A percentile compares a stretch with the other conserved stretches of the same genome.
Conservation (phyloP, 2,329 filamentous ascomycete species). For the Lachnellula occidentalis region DNA sequence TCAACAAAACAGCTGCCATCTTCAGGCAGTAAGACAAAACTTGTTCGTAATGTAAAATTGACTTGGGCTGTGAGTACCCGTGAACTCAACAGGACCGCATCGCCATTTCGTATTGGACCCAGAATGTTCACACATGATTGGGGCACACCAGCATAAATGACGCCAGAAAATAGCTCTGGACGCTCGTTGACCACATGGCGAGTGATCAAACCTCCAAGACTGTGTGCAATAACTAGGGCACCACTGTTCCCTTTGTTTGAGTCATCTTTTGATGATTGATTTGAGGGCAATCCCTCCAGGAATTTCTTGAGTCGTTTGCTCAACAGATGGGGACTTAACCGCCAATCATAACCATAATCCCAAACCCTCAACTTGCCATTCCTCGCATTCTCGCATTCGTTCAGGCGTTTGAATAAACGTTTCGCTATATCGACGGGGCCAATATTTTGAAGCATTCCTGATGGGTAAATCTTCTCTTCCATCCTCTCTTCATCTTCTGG, state of each 20-base stretch:
- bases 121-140: slow-evolving; percentile 87
- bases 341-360: slow-evolving; percentile 95
- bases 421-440: slow-evolving; percentile 87
- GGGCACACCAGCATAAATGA: slow-evolving; percentile 79
- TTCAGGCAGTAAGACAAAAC: slow-evolving; percentile 77
- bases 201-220: slow-evolving; percentile 79
- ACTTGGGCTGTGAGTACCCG: slow-evolving; percentile 87
- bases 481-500: slow-evolving; percentile 78
- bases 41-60: slow-evolving; percentile 86
- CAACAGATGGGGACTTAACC: slow-evolving; percentile 73
- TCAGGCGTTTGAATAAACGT: slow-evolving; percentile 71
- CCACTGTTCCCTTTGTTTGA: slow-evolving; percentile 53
- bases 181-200: slow-evolving; percentile 80
- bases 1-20: slow-evolving; percentile 86
- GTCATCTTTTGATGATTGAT: slow-evolving; percentile 44
- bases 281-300: slow-evolving; percentile 69
- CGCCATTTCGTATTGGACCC: slow-evolving; percentile 84
- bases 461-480: slow-evolving; percentile 76
- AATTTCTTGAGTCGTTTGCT: slow-evolving; percentile 68
- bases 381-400: slow-evolving; percentile 66
- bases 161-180: slow-evolving; percentile 79
- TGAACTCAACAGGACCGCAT: slow-evolving; percentile 83
- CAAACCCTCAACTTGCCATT: slow-evolving; percentile 70
- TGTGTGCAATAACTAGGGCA: slow-evolving; percentile 79
- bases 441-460: slow-evolving; percentile 85